Evolutionary conservation across 371 early-diverging fungal species (phyloP), one percentile per base, ranked within the genome.

Genomic region (Dichotomocladium elegans): DNA sequence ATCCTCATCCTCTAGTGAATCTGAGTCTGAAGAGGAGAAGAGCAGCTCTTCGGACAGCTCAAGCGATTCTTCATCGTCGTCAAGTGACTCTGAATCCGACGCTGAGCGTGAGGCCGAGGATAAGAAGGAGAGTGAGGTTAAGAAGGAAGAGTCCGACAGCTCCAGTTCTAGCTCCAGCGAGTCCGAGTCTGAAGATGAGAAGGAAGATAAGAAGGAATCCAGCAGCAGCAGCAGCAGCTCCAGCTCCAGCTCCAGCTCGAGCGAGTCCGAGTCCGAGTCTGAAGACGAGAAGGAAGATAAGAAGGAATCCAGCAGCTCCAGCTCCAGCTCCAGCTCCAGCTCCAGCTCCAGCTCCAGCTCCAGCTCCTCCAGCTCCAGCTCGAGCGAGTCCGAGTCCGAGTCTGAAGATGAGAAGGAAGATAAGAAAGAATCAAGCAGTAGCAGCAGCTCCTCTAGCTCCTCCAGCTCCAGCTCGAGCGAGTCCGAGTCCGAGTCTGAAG

Each of bases 391-490:
- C 43, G 51, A 31, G 24, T 44, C 45, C 29, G 45, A 44, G n/a
- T 24, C 52, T 14, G 40, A 49, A 40, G 34, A 47, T n/a, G 45
- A 52, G 26, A 45, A 53, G 27, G 34, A 52, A 24, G 42, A 45
- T 7, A 56, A 58, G 43, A 46, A 48, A 33, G 56, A 59, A 21
- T 55, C 64, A n/a, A n/a, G n/a, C 4, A 19, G 3, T 10, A 25
- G 45, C 55, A 33, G 42, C 57, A 48, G 10, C 47, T 53, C 12
- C 51, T 50, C 19, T 51, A 55, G 30, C 2, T 42, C 27, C 25
- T 66, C 68, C 10, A 61, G 60, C 48, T 63, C 65, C 5, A 63
- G 61, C 17, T 63, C 64, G 6, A 61, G 60, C 51, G 17, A 41
- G 25, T 46, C 51, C 5, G 54, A 57, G 4, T 66, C 68, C 26